Evolutionary conservation across 129 eudicot genomes (phyloP).

Genomic region (carrot (Daucus carota)): DNA sequence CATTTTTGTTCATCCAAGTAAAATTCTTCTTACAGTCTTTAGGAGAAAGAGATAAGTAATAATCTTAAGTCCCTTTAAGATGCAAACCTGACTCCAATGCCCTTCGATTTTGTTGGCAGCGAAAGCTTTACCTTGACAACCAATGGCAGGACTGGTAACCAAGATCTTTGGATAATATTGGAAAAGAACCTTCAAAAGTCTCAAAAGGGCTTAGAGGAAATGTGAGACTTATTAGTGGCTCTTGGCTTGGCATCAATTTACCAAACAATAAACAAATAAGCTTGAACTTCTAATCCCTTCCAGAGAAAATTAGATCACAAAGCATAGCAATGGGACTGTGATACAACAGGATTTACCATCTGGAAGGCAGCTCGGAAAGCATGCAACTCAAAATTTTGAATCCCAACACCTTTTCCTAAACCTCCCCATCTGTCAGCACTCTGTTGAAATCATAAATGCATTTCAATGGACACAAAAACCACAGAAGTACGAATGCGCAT

Average conservation of each 20-base stretch:
- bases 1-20: constrained; percentile 8
- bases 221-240: constrained; percentile 10
- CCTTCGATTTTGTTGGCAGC: constrained; percentile 49
- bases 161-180: constrained; percentile 55
- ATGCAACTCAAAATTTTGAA: constrained; percentile 92
- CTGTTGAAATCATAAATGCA: constrained; percentile 25
- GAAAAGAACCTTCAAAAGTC: constrained; percentile 45
- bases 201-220: constrained; percentile 11
- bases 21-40: constrained; percentile 16
- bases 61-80: constrained; percentile 12
- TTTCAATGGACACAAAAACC: background rate
- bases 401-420: constrained; percentile 50
- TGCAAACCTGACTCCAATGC: constrained; percentile 18
- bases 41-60: constrained; percentile 12
- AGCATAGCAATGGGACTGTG: background rate
- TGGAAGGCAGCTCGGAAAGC: constrained; percentile 92
- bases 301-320: background rate
- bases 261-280: background rate
- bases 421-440: constrained; percentile 86
- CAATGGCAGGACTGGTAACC: constrained; percentile 52
- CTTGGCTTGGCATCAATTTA: background rate
- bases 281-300: background rate
- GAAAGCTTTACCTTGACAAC: constrained; percentile 93
- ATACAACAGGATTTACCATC: constrained; percentile 36
- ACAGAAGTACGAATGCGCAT: background rate